Percentiles rank a stretch among this genome's conserved stretches.
These are phyloP conservation scores for Quercus glauca DNA, from an alignment of 306 rosid species.

Conservation along the genomic window DNA sequence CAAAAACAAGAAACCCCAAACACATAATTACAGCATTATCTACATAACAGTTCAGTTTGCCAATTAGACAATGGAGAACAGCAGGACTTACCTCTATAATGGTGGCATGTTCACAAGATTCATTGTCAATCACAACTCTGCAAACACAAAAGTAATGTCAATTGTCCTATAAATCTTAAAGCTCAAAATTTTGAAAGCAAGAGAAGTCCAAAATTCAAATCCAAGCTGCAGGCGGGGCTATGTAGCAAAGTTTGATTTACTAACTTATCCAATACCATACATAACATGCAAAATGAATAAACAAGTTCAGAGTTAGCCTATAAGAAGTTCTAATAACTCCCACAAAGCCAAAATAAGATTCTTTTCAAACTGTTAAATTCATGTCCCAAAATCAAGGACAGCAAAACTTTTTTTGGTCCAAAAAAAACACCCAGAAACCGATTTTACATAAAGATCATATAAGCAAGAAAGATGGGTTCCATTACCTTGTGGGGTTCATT, in stretches of 20 bases:
- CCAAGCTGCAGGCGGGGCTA: neutral
- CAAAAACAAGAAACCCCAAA: neutral
- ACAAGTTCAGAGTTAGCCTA: no score
- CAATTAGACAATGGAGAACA: neutral
- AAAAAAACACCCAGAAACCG: neutral
- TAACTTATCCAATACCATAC: no score
- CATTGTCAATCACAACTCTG: slow-evolving; percentile 6
- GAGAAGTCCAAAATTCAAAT: neutral
- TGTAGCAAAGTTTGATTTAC: neutral
- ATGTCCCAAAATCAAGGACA: neutral
- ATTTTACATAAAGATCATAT: neutral
- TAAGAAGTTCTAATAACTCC: no score
- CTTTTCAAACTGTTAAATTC: no score
- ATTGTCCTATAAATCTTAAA: neutral
- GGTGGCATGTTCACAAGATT: neutral
- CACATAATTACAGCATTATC: neutral
- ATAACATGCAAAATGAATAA: no score
- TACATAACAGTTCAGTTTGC: neutral
- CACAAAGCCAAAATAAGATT: no score
- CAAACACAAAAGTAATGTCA: neutral
- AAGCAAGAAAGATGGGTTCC: neutral
- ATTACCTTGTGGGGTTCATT: slow-evolving; percentile 1
- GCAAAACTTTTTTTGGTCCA: neutral
- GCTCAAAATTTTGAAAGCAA: neutral
- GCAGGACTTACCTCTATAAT: neutral